Evolutionary conservation across 352 stramenopile species (phyloP).

Genomic region (Phytophthora citrophthora): DNA sequence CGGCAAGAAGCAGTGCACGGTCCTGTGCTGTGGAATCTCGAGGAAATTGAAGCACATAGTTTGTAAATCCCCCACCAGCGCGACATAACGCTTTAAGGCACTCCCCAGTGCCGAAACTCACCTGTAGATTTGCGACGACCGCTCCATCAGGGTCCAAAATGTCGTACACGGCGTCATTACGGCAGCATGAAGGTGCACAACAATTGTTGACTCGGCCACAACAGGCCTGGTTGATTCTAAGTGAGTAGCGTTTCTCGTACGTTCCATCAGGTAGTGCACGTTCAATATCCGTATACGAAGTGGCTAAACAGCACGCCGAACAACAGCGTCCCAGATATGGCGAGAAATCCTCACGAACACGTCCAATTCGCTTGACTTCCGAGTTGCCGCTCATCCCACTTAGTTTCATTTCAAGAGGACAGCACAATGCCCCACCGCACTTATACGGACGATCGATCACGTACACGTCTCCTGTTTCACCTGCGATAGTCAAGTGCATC

Average conservation of each 20-base stretch:
- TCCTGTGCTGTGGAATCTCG: constrained; percentile 34
- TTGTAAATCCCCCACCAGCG: constrained; percentile 39
- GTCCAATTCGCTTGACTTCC: constrained; percentile 38
- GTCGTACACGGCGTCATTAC: constrained; percentile 73
- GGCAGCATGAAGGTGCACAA: constrained; percentile 66
- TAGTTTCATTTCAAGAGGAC: constrained; percentile 55
- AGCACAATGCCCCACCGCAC: constrained; percentile 8
- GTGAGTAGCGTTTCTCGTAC: constrained; percentile 59
- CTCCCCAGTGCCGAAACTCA: constrained; percentile 46
- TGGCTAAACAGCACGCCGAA: constrained; percentile 53
- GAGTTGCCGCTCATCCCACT: constrained; percentile 24
- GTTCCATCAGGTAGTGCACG: constrained; percentile 27
- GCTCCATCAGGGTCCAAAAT: constrained; percentile 62
- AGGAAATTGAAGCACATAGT: constrained; percentile 58
- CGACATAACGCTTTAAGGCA: constrained; percentile 42
- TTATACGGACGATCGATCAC: no score
- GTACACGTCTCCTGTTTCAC: no score
- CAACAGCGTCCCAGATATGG: constrained; percentile 54
- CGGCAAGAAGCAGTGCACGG: constrained; percentile 60
- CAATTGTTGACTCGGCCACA: constrained; percentile 74
- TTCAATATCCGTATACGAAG: constrained; percentile 75
- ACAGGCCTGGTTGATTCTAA: constrained; percentile 61
- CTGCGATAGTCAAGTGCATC: no score
- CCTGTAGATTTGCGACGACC: constrained; percentile 60
- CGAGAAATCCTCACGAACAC: constrained; percentile 62